These are phyloP conservation scores for Phytophthora pisi DNA, from an alignment of 352 stramenopile species.

Conservation along the genomic window DNA sequence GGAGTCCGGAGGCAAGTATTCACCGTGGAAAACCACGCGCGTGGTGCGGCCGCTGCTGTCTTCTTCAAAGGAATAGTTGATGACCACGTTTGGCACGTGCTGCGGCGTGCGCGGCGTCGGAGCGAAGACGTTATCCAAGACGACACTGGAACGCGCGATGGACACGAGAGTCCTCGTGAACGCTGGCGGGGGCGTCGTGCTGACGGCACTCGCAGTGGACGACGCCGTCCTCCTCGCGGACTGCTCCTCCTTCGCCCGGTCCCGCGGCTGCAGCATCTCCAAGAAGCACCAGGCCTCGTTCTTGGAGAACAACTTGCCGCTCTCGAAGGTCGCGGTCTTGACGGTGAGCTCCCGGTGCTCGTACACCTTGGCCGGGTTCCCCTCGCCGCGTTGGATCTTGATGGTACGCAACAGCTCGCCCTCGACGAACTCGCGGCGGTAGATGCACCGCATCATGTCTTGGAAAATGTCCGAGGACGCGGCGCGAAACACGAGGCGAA, in stretches of 20 bases:
- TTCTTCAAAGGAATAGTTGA: constrained; percentile 54
- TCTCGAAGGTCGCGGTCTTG: constrained; percentile 48
- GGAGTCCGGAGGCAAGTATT: constrained; percentile 37
- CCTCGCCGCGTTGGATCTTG: constrained; percentile 20
- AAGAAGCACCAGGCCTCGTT: constrained; percentile 53
- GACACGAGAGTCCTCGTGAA: constrained; percentile 48
- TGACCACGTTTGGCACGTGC: constrained; percentile 47
- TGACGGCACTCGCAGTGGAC: constrained; percentile 20
- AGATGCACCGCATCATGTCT: constrained; percentile 45
- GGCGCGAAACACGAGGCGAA: constrained; percentile 44
- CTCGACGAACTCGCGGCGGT: constrained; percentile 39
- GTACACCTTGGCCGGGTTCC: constrained; percentile 21
- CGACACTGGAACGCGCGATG: constrained; percentile 24
- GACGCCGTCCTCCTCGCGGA: constrained; percentile 24
- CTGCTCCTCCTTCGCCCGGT: constrained; percentile 35
- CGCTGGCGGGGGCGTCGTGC: constrained; percentile 7
- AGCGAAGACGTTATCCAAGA: constrained; percentile 11
- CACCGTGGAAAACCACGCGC: constrained; percentile 49
- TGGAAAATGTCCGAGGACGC: constrained; percentile 34
- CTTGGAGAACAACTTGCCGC: constrained; percentile 39
- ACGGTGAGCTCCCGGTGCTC: constrained; percentile 37
- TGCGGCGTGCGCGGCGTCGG: constrained; percentile 11
- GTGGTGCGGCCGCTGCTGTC: constrained; percentile 35
- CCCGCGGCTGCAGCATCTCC: constrained; percentile 40
- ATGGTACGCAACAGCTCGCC: constrained; percentile 45